Evolutionary conservation across 345 rosid species (phyloP), one percentile per base, ranked within the genome.

Genomic region (Pelargonium nanum): DNA sequence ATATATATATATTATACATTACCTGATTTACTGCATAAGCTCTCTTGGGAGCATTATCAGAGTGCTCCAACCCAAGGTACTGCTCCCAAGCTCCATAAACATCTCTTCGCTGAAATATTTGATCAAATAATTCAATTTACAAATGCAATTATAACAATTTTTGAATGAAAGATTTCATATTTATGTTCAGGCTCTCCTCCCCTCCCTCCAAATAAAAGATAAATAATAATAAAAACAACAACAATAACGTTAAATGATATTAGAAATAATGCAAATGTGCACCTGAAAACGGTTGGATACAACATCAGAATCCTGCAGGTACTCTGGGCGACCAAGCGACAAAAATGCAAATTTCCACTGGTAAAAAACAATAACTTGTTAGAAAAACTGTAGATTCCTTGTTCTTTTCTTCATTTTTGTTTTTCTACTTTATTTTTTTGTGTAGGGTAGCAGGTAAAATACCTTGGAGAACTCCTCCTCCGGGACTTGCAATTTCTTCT

Each of bases 71-170:
- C 57, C 84, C 88, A 70, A 85, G 83, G 69, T 85, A 85, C 75
- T 83, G 88, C 75, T 85, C 91, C 88, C 88, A 85, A 56, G 88
- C 86, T 24, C 88, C 88, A 74, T 81, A 85, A 20, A 85, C 88
- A 73, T 81, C 80, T 63, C 86, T 83, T 82, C 81, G 74, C 75
- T 75, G 26, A n/a, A n/a, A n/a, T n/a, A n/a, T n/a, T n/a, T n/a
- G n/a, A n/a, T n/a, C n/a, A n/a, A n/a, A n/a, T n/a, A n/a, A n/a
- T n/a, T n/a, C n/a, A n/a, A n/a, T n/a, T n/a, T n/a, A n/a, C n/a
- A n/a, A n/a, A n/a, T n/a, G n/a, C n/a, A n/a, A n/a, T n/a, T n/a
- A n/a, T n/a, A n/a, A n/a, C n/a, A n/a, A n/a, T n/a, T n/a, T n/a
- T n/a, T n/a, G n/a, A n/a, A n/a, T n/a, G n/a, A n/a, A n/a, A n/a